Percentiles rank a stretch among this genome's conserved stretches.
Evolutionary conservation across 1,139 yeast genomes (phyloP).

Genomic region (Starmera stellimalicola): DNA sequence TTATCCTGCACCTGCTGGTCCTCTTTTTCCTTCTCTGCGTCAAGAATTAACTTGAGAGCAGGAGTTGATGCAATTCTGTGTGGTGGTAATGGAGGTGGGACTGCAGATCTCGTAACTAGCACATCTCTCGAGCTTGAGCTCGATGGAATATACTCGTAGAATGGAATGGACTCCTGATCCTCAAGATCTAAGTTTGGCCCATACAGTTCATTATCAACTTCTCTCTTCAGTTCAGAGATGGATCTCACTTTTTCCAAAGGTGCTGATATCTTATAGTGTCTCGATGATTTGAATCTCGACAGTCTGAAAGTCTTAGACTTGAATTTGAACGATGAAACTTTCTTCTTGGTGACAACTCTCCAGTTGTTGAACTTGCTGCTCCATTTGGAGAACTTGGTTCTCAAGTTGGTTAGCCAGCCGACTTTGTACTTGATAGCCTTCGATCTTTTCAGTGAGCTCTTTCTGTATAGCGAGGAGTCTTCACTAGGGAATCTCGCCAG

Average conservation of each 20-base stretch:
- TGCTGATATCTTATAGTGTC: slow-evolving; percentile 12
- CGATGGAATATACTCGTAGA: background rate
- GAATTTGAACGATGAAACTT: slow-evolving; percentile 9
- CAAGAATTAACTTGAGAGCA: slow-evolving; percentile 8
- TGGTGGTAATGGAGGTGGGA: slow-evolving; percentile 15
- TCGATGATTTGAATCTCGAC: slow-evolving; percentile 2
- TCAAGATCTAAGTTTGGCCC: slow-evolving; percentile 1
- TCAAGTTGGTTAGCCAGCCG: slow-evolving; percentile 17
- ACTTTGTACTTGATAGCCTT: slow-evolving; percentile 17
- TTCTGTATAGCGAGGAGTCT: slow-evolving; percentile 9
- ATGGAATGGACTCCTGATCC: slow-evolving; percentile 1
- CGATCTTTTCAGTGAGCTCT: slow-evolving; percentile 15
- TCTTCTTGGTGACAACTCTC: slow-evolving; percentile 13
- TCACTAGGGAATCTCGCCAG: slow-evolving; percentile 3
- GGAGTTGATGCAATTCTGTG: slow-evolving; percentile 14
- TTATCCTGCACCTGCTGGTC: background rate
- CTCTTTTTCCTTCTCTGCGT: slow-evolving; percentile 1
- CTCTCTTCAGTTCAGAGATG: slow-evolving; percentile 17
- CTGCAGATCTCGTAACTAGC: slow-evolving; percentile 4
- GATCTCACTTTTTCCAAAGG: slow-evolving; percentile 15
- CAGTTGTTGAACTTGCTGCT: slow-evolving; percentile 10
- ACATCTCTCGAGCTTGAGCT: slow-evolving; percentile 2
- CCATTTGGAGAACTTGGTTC: slow-evolving; percentile 7
- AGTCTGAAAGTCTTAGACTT: background rate
- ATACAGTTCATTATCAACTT: slow-evolving; percentile 15